phyloP scores from a whole-genome alignment of 2,329 filamentous ascomycete species.

The Calonectria fujianensis region DNA sequence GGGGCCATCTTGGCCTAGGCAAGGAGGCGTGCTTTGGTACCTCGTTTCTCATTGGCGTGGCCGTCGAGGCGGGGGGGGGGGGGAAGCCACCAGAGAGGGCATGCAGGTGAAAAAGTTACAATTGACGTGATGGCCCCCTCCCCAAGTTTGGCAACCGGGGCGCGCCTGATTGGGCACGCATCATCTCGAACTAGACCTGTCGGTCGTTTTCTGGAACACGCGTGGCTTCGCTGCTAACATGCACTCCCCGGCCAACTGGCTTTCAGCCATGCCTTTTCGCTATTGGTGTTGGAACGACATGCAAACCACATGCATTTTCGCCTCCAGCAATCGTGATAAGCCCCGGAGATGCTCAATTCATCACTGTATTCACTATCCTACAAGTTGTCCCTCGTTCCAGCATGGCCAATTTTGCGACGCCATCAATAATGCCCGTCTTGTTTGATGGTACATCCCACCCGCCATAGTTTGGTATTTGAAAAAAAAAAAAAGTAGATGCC shows the following conservation, averaged over 20 bases:
- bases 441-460: constrained; percentile 31
- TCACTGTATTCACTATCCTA: constrained; percentile 26
- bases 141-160: background rate
- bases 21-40: background rate
- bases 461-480: constrained; percentile 27
- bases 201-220: background rate
- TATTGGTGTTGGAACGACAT: background rate
- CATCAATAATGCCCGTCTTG: constrained; percentile 28
- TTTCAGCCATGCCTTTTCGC: background rate
- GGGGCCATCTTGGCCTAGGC: background rate
- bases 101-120: constrained; percentile 18
- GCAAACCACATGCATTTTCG: background rate
- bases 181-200: background rate
- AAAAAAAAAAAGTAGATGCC: constrained; percentile 33
- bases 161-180: constrained; percentile 10
- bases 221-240: constrained; percentile 1
- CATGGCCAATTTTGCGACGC: constrained; percentile 34
- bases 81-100: background rate
- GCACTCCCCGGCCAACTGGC: background rate
- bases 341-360: constrained; percentile 1
- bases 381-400: constrained; percentile 29
- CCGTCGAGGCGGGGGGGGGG: background rate
- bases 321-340: background rate
- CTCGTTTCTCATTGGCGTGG: background rate
- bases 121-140: constrained; percentile 13